These are phyloP conservation scores for Bombardia bombarda DNA, from an alignment of 495 filamentous ascomycete genomes.

Conservation along the genomic window DNA sequence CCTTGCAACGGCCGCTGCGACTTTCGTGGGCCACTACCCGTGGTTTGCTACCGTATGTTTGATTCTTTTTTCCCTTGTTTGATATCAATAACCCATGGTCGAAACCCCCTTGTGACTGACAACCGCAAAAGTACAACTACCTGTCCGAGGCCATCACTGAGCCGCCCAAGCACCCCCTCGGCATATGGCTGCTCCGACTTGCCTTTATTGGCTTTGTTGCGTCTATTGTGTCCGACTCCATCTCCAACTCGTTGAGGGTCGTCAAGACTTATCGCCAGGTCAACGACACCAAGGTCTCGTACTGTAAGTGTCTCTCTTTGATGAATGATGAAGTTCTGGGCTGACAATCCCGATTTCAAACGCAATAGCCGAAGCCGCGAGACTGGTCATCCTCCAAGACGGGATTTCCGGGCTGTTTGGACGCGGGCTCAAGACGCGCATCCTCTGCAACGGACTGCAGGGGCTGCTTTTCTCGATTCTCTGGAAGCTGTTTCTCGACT, in stretches of 20 bases:
- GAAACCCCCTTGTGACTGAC: too few species aligned
- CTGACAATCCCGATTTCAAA: too few species aligned
- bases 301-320: slow-evolving; percentile 14
- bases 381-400: slow-evolving; percentile 18
- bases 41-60: slow-evolving; percentile 26
- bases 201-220: slow-evolving; percentile 28
- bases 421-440: slow-evolving; percentile 23
- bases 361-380: slow-evolving; percentile 25
- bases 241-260: slow-evolving; percentile 25
- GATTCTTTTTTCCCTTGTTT: background rate
- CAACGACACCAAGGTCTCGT: slow-evolving; percentile 24
- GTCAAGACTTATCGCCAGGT: slow-evolving; percentile 30
- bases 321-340: too few species aligned
- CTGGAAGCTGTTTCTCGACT: slow-evolving; percentile 27
- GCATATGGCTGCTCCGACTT: slow-evolving; percentile 21
- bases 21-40: slow-evolving; percentile 27
- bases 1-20: slow-evolving; percentile 24
- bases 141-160: slow-evolving; percentile 13
- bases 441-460: slow-evolving; percentile 29
- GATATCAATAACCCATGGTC: too few species aligned
- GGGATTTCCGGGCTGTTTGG: slow-evolving; percentile 22
- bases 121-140: slow-evolving; percentile 14
- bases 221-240: slow-evolving; percentile 22
- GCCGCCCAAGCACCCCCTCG: slow-evolving; percentile 15
- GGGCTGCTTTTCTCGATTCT: slow-evolving; percentile 24